Base-by-base conservation (phyloP, 2,329 filamentous ascomycete genomes). In the Dactylellina sp. region DNA sequence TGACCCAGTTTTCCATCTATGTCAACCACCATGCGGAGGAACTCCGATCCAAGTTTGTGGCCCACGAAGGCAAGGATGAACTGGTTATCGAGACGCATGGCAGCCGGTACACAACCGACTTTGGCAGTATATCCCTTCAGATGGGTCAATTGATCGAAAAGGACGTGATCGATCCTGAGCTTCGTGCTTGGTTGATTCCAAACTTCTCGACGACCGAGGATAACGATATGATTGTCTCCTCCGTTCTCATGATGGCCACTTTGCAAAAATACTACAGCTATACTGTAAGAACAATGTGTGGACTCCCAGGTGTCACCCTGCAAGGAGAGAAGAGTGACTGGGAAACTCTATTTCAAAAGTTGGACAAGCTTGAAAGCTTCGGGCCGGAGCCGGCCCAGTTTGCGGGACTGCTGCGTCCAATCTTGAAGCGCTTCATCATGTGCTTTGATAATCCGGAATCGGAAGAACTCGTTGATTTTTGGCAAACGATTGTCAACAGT, bases 221-320 rank as follows among this genome's bases (percentile, higher is more conserved):
- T 1, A 76, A 76, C 0, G 86, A 88, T 76, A 77, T 77, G 4
- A 78, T 82, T 0, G 80, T 83, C 1, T 83, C 83, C 0, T 79
- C 82, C 0, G 79, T 86, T 1, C 50, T 85, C 1, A 83, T 87
- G 80, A 86, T 87, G 84, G 84, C 82, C 1, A 79, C 82, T 0
- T 78, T 86, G 80, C 82, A 85, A 76, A 80, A 82, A 18, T 87
- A 85, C 75, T 87, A 86, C 68, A 61, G 50, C 0, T 84, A 82
- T 75, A 64, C n/a, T n/a, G n/a, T n/a, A n/a, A n/a, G n/a, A n/a
- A n/a, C n/a, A n/a, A n/a, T n/a, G n/a, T 87, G 85, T 74, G 85
- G 85, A 0, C 80, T 87, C 1, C 86, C 86, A 0, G 82, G 82
- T 0, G 84, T 87, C 0, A 87, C 85, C 0, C 78, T 87, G 1